Evolutionary conservation across 495 filamentous ascomycete genomes (phyloP), one percentile per base, ranked within the genome.

Genomic region (Bathelium albidoporum): DNA sequence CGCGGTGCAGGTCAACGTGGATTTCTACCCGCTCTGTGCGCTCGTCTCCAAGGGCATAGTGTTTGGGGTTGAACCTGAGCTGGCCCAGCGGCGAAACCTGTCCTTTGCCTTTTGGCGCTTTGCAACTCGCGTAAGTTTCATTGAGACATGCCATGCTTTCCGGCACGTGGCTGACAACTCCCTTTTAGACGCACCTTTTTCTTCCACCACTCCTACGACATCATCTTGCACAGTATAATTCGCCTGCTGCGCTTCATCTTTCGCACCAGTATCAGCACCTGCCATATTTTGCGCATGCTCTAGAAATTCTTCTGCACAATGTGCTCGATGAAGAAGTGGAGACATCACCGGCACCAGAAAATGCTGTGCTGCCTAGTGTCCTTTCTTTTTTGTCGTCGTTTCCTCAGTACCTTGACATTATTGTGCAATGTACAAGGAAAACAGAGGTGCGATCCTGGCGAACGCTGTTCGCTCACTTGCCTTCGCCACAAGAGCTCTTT

Each of bases 381-480:
- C 84, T 97, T 24, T 88, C 88, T 0, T 94, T 97, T 64, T 82
- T 99, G 2, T 91, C 91, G 0, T 90, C 89, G 0, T 95, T 97
- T 65, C 86, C 87, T 31, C 79, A 89, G 59, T 97, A 96, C 64
- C 85, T 97, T 32, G 94, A 97, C 71, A 91, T 96, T 62, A 85
- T 99, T 4, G 91, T 99, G 0, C 93, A 96, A 77, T 99, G 95
- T 74, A 96, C 94, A 0, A 87, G 95, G 24, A 97, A 99, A 75
- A 99, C 95, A 0, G 95, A 99, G 68, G 85, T 96, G 7, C 85
- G 92, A 31, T 95, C 88, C 24, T 99, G 95, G 95, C 86, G 87
- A 31, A 95, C 95, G 1, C 81, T 99, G 1, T 97, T 97, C 73
- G 82, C 86, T 11, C 87, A 95, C 68, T 81, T 97, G 1, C 94